Base-by-base conservation (phyloP, 2,329 filamentous ascomycete species). In the Sarocladiaceae sp. region DNA sequence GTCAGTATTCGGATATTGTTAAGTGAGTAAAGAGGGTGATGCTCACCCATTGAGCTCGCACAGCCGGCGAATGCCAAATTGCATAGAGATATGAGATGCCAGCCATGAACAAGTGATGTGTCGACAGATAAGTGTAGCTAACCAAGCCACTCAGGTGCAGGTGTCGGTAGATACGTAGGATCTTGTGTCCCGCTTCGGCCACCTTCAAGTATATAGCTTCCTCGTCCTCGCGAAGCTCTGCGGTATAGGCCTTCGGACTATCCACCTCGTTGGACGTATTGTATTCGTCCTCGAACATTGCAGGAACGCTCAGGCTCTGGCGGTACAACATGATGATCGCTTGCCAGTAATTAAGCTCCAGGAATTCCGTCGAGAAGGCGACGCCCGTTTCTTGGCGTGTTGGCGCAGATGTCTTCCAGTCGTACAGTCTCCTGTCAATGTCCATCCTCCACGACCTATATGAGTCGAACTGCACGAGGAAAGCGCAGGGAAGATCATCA, bases 291-390 rank as follows among this genome's bases (percentile, higher is more conserved):
- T 90, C 88, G 47, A 97, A 81, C 57, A 89, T 81, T 32, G 85
- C 80, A 1, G 91, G 91, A 15, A 95, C 87, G 40, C 87, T 85
- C 49, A 95, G 65, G 61, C 89, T 93, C 63, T 95, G 91, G 45
- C 91, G 76, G 61, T 97, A 97, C 16, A 97, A 76, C 83, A 96
- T 89, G 53, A 96, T 94, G 48, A 97, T 82, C 3, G 89, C 88
- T 61, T 96, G 91, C 90, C 91, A 97, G 64, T 97, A 97, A 62
- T 97, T 97, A 48, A 97, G 74, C 55, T 96, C 88, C 4, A 96
- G 67, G 55, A 97, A 95, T 45, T 95, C 85, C 1, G 87, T 82
- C 1, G 86, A 89, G 60, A 97, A 97, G 3, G 81, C 81, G 2
- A 97, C 93, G 1, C 90, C 90, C 0, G 88, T 95, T 47, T 93